Percentiles rank a stretch among this genome's conserved stretches.
These are phyloP conservation scores for Candida xyloterini DNA, from an alignment of 805 yeast species.

Conservation along the genomic window DNA sequence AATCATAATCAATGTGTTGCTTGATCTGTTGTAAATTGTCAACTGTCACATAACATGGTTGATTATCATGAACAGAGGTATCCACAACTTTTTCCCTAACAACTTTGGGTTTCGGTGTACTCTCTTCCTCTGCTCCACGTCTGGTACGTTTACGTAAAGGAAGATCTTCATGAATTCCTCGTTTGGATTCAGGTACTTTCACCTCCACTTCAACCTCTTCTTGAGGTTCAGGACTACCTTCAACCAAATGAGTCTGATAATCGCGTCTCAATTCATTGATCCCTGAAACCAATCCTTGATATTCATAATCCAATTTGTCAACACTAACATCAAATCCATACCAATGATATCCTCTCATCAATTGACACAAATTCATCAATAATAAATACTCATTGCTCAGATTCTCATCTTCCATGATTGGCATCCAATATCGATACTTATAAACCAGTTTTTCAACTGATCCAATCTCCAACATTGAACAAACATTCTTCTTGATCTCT, in stretches of 20 bases:
- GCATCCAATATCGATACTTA: conserved; percentile 21
- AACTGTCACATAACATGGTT: conserved; percentile 23
- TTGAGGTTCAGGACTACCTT: conserved; percentile 11
- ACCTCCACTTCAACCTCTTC: conserved; percentile 2
- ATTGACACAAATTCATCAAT: conserved; percentile 15
- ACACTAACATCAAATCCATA: conserved; percentile 22
- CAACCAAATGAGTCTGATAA: conserved; percentile 4
- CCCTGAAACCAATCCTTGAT: conserved; percentile 2
- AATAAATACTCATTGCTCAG: conserved; percentile 16
- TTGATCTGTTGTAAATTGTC: conserved; percentile 20
- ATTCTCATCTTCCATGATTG: conserved; percentile 24
- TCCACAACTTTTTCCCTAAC: conserved; percentile 8
- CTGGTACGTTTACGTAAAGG: conserved; percentile 9
- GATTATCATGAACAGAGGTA: conserved; percentile 2
- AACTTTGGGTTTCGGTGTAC: conserved; percentile 4
- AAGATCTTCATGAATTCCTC: conserved; percentile 3
- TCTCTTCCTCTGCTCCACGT: conserved; percentile 6
- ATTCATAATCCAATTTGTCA: conserved; percentile 4
- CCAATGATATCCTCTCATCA: conserved; percentile 22
- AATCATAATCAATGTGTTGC: conserved; percentile 12
- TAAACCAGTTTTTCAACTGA: conserved; percentile 14
- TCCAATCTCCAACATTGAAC: conserved; percentile 16
- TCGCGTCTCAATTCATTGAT: conserved; percentile 5
- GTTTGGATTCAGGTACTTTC: conserved; percentile 5
- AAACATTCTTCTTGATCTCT: conserved; percentile 15